A percentile compares a stretch with the other conserved stretches of the same genome.
Evolutionary conservation across 352 stramenopile genomes (phyloP).

Genomic region (Phytopythium chamaehyphon): DNA sequence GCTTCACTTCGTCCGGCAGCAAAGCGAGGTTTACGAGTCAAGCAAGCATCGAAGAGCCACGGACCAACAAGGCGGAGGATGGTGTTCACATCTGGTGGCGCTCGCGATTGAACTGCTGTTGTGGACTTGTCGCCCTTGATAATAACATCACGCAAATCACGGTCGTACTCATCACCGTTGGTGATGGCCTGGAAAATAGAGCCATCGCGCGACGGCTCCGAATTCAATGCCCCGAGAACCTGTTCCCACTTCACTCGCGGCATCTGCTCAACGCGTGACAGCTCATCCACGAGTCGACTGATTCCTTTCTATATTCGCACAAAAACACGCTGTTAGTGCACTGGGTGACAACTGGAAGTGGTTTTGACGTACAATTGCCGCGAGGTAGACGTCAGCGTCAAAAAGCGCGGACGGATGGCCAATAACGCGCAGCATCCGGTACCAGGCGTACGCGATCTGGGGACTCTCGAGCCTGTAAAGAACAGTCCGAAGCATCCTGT

Average conservation of each 20-base stretch:
- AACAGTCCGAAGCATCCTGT: background rate
- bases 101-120: slow-evolving; percentile 31
- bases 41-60: slow-evolving; percentile 83
- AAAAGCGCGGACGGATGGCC: slow-evolving; percentile 77
- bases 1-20: slow-evolving; percentile 69
- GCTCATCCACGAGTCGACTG: slow-evolving; percentile 69
- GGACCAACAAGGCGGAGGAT: slow-evolving; percentile 74
- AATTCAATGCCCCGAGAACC: slow-evolving; percentile 61
- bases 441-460: slow-evolving; percentile 80
- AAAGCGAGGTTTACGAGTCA: slow-evolving; percentile 70
- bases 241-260: slow-evolving; percentile 72
- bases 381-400: slow-evolving; percentile 81
- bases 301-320: slow-evolving; percentile 55
- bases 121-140: slow-evolving; percentile 18
- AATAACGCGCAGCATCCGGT: slow-evolving; percentile 77
- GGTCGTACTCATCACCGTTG: slow-evolving; percentile 24
- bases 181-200: slow-evolving; percentile 40
- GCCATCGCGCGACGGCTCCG: slow-evolving; percentile 34
- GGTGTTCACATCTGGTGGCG: slow-evolving; percentile 82
- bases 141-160: slow-evolving; percentile 12
- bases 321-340: background rate
- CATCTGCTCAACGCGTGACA: slow-evolving; percentile 63
- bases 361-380: slow-evolving; percentile 47
- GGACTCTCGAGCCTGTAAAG: slow-evolving; percentile 46
- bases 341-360: background rate